Base-by-base conservation (phyloP, 1,284 basidiomycete species). In the Thecaphora thlaspeos region DNA sequence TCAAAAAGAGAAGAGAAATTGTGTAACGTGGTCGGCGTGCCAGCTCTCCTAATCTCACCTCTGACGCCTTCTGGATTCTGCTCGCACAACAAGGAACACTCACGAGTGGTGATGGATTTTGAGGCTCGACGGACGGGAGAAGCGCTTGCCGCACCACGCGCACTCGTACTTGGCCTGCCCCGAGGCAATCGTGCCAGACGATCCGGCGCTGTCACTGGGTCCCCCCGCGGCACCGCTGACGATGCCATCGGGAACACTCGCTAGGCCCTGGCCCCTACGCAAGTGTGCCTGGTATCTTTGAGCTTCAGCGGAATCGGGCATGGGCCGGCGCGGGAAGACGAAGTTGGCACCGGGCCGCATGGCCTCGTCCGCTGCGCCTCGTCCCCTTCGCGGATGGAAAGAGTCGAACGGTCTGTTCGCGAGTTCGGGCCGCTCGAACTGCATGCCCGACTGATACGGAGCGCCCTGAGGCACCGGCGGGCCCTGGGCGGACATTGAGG, bases 151-250 rank as follows among this genome's bases (percentile, higher is more conserved):
- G 45, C 73, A 76, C 63, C 62, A 71, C 0, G 55, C 52, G 51
- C 73, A 76, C 34, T 73, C 71, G 50, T 75, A 76, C 57, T 74
- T 76, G 40, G 60, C 59, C 40, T 60, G 56, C 7, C 64, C 64
- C 12, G 61, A 59, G 14, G 56, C 61, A 40, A 67, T 63, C 21
- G 55, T 63, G 24, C 56, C 61, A 10, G 56, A 46, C 14, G 60
- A 26, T 21, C 60, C 56, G 24, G 59, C 47, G n/a, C 61, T 50
- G 7, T 54, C 58, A 55, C 47, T 45, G 46, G 30, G n/a, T 50
- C 48, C 30, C 50, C 48, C 44, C 45, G 56, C 41, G 56, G 60
- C 43, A 52, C 26, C 57, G 14, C 58, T 56, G 24, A 55, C 57
- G 48, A 58, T 61, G 23, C 58, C 55, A 39, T 62, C 57, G 9